These are phyloP conservation scores for Sordariomycetes sp. DNA, from an alignment of 2,329 filamentous ascomycete species.

Conservation along the genomic window DNA sequence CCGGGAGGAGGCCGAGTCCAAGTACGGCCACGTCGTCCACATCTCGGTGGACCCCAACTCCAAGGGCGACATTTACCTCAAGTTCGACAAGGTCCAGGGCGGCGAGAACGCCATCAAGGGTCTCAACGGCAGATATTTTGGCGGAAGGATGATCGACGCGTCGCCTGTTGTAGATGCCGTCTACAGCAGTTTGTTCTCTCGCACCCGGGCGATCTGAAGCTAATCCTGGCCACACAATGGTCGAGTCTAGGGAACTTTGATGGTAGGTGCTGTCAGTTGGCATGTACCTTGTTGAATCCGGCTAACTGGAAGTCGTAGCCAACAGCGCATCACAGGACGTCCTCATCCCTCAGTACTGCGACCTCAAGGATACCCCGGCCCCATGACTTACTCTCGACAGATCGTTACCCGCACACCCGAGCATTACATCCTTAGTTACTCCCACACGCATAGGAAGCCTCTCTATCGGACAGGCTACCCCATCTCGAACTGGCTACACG, in stretches of 20 bases:
- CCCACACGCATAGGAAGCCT: not conserved
- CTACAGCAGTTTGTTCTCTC: constrained; percentile 92
- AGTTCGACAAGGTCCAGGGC: constrained; percentile 90
- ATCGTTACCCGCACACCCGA: not conserved
- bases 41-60: constrained; percentile 90
- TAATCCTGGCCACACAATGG: constrained; percentile 35
- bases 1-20: constrained; percentile 79
- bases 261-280: not conserved
- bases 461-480: not conserved
- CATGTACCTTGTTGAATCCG: not conserved
- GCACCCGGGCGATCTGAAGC: constrained; percentile 67
- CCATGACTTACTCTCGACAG: not conserved
- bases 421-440: not conserved
- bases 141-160: constrained; percentile 82
- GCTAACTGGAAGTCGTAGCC: not conserved
- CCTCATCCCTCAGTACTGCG: not conserved
- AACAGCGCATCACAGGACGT: not conserved
- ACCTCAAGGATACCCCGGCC: not conserved
- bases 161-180: constrained; percentile 95
- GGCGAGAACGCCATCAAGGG: constrained; percentile 97
- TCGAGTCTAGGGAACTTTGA: constrained; percentile 30
- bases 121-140: constrained; percentile 93
- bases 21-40: constrained; percentile 96
- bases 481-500: not conserved
- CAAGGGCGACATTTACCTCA: constrained; percentile 92